Evolutionary conservation across 495 filamentous ascomycete genomes (phyloP).

Genomic region (Penicillium antarcticum): DNA sequence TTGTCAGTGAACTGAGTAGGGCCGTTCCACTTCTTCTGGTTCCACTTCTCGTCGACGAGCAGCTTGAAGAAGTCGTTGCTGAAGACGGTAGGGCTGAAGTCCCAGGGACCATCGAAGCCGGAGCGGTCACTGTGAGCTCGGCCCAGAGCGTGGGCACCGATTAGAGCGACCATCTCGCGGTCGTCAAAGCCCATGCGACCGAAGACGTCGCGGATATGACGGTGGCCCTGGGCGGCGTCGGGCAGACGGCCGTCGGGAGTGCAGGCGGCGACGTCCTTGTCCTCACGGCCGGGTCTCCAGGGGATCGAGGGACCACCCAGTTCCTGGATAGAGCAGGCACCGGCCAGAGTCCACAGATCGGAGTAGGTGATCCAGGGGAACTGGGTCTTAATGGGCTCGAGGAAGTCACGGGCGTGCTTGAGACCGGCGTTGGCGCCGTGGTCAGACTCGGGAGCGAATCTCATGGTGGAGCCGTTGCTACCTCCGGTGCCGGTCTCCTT

Average conservation of each 20-base stretch:
- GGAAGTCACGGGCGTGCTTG: slow-evolving; percentile 82
- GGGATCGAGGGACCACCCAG: slow-evolving; percentile 86
- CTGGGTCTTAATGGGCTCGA: slow-evolving; percentile 83
- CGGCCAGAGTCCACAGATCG: slow-evolving; percentile 92
- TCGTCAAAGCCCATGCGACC: slow-evolving; percentile 98
- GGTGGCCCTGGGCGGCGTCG: slow-evolving; percentile 74
- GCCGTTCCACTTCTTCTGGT: slow-evolving; percentile 89
- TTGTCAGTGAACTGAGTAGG: slow-evolving; percentile 83
- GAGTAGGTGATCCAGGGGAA: slow-evolving; percentile 96
- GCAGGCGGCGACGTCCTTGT: slow-evolving; percentile 80
- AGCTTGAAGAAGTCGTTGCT: slow-evolving; percentile 94
- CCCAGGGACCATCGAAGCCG: slow-evolving; percentile 92
- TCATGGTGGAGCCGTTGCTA: slow-evolving; percentile 96
- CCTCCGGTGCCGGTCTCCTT: slow-evolving; percentile 86
- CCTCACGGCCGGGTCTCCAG: slow-evolving; percentile 83
- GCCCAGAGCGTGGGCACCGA: slow-evolving; percentile 88
- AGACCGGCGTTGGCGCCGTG: slow-evolving; percentile 96
- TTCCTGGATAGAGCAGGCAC: slow-evolving; percentile 87
- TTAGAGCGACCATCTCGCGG: slow-evolving; percentile 89
- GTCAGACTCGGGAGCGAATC: slow-evolving; percentile 85
- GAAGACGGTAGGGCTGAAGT: slow-evolving; percentile 89
- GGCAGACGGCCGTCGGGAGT: slow-evolving; percentile 96
- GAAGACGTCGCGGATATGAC: slow-evolving; percentile 91
- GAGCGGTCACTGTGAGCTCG: slow-evolving; percentile 87
- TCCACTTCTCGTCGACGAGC: slow-evolving; percentile 89